phyloP scores from a whole-genome alignment of 495 filamentous ascomycete species.

The Thermochaetoides thermophila region DNA sequence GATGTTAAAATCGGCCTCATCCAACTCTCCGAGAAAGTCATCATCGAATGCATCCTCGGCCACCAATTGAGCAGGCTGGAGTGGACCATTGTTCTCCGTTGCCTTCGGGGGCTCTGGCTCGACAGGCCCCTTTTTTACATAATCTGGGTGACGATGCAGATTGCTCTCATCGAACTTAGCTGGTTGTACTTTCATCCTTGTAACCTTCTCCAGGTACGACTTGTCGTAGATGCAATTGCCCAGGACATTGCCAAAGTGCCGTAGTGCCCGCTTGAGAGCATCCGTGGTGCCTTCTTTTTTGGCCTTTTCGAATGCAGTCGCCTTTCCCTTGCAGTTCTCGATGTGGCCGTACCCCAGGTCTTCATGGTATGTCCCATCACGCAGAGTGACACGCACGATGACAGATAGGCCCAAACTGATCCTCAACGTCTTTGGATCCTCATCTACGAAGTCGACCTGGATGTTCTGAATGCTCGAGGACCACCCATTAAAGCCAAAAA shows the following conservation, averaged over 20 bases:
- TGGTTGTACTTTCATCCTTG: slow-evolving; percentile 57
- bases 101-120: slow-evolving; percentile 25
- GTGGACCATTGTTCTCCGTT: slow-evolving; percentile 4
- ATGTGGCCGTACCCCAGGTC: slow-evolving; percentile 93
- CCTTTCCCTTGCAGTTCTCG: slow-evolving; percentile 90
- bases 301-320: slow-evolving; percentile 87
- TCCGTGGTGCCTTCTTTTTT: slow-evolving; percentile 98
- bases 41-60: slow-evolving; percentile 38
- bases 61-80: too few relatives aligned
- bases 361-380: slow-evolving; percentile 89
- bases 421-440: slow-evolving; percentile 43
- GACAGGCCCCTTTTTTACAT: slow-evolving; percentile 37
- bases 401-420: slow-evolving; percentile 74
- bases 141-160: slow-evolving; percentile 71
- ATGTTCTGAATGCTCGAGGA: slow-evolving; percentile 78
- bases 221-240: slow-evolving; percentile 98
- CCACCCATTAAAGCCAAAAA: slow-evolving; percentile 99
- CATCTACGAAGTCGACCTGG: slow-evolving; percentile 75
- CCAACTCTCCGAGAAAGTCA: slow-evolving; percentile 62
- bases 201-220: slow-evolving; percentile 70
- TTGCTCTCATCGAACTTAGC: slow-evolving; percentile 57
- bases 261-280: slow-evolving; percentile 72
- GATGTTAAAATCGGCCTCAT: slow-evolving; percentile 59
- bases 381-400: slow-evolving; percentile 73
- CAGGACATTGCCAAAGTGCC: slow-evolving; percentile 89